phyloP scores from a whole-genome alignment of 768 basidiomycete genomes.

The Kwoniella sp. region DNA sequence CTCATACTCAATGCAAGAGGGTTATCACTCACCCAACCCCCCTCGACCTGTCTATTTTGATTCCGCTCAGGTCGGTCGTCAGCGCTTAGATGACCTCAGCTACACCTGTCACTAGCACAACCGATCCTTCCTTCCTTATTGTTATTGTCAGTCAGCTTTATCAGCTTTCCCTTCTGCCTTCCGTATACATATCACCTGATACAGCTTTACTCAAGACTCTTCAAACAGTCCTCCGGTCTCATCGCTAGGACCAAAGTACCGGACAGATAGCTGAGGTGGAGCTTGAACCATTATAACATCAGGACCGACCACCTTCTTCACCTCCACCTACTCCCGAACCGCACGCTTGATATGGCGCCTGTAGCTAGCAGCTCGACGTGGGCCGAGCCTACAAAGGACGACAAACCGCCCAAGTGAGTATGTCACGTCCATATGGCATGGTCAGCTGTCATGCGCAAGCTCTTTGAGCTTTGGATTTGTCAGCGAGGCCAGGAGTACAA shows the following conservation, averaged over 20 bases:
- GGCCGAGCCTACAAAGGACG: conserved; percentile 48
- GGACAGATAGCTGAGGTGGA: no score
- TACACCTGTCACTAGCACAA: neutral
- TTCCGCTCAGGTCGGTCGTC: neutral
- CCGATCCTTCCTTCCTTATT: neutral
- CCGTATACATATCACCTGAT: neutral
- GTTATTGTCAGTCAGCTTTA: neutral
- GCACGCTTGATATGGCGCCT: conserved; percentile 10
- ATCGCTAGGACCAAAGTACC: no score
- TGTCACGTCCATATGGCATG: no score
- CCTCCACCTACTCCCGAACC: neutral
- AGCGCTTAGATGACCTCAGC: neutral
- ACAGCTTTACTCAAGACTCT: no score
- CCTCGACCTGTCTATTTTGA: neutral
- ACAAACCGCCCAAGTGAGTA: conserved; percentile 50
- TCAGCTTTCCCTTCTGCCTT: conserved; percentile 8
- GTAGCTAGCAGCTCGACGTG: conserved; percentile 25
- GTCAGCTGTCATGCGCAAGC: no score
- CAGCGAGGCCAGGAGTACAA: no score
- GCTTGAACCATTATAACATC: no score
- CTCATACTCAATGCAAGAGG: no score
- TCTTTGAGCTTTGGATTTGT: no score
- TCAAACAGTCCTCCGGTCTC: neutral
- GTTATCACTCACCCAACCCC: neutral
- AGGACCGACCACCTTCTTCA: no score